Conservation (phyloP, 495 filamentous ascomycete species). For the Talaromyces liani region DNA sequence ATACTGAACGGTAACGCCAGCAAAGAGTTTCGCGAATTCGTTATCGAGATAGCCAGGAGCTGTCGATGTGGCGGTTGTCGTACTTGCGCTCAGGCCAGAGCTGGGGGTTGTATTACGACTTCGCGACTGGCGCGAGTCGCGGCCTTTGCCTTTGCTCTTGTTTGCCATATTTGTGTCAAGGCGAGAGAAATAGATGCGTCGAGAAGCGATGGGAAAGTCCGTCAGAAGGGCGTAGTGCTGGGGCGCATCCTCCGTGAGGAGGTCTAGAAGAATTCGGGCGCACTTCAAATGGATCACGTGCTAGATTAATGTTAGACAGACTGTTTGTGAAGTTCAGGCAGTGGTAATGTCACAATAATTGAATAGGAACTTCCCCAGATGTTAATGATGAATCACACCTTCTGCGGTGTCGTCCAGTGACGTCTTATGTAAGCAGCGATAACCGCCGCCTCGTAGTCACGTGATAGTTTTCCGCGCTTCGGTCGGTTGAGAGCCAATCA, state of each 20-base stretch:
- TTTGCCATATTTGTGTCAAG: conserved; percentile 28
- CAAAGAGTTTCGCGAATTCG: conserved; percentile 54
- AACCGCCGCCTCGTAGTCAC: neutral
- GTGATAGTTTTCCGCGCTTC: neutral
- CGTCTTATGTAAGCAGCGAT: neutral
- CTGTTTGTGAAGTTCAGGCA: neutral
- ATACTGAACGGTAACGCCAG: conserved; percentile 54
- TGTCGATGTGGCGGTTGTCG: conserved; percentile 40
- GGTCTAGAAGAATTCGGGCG: neutral
- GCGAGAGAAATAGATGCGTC: neutral
- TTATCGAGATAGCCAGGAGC: conserved; percentile 53
- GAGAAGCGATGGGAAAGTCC: neutral
- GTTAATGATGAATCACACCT: neutral
- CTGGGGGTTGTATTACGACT: conserved; percentile 83
- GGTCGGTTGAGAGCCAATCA: neutral
- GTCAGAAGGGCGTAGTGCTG: neutral
- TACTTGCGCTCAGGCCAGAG: conserved; percentile 44
- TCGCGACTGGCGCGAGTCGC: conserved; percentile 63
- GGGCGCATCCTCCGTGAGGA: neutral
- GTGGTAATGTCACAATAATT: neutral
- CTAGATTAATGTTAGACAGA: neutral
- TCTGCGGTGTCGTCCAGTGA: neutral
- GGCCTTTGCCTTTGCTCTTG: conserved; percentile 71
- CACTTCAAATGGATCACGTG: neutral
- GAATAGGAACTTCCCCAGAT: neutral